phyloP scores from a whole-genome alignment of 2,329 filamentous ascomycete species.

The Dryadomyces sulphureus region DNA sequence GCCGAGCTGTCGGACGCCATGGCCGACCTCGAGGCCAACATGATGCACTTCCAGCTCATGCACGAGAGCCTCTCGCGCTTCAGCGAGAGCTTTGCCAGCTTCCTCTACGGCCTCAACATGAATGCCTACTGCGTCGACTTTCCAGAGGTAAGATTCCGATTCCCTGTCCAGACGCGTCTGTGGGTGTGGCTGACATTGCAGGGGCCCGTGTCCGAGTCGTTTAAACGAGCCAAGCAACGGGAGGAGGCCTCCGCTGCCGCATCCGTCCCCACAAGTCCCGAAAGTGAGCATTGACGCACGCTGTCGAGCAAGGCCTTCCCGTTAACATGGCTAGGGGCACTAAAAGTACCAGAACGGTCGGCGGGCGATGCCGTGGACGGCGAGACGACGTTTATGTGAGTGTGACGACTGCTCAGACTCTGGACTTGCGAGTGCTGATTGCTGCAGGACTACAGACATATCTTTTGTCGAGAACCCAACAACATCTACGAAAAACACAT shows the following conservation, averaged over 20 bases:
- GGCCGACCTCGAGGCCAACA: constrained; percentile 91
- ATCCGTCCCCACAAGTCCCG: background rate
- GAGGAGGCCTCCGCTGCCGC: constrained; percentile 23
- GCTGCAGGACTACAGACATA: constrained; percentile 67
- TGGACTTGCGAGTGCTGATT: background rate
- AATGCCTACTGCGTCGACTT: constrained; percentile 98
- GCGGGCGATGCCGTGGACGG: constrained; percentile 29
- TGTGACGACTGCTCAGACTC: background rate
- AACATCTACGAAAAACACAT: constrained; percentile 33
- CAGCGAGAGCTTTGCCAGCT: constrained; percentile 89
- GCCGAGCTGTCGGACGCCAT: constrained; percentile 87
- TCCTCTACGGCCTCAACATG: constrained; percentile 95
- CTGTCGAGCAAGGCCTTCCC: background rate
- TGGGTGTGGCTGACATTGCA: constrained; percentile 18
- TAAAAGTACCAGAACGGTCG: constrained; percentile 15
- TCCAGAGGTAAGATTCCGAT: constrained; percentile 54
- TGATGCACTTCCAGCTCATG: constrained; percentile 94
- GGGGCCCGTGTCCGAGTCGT: constrained; percentile 75
- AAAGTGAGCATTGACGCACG: background rate
- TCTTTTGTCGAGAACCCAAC: constrained; percentile 79
- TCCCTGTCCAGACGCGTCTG: background rate
- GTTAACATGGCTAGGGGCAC: constrained; percentile 4
- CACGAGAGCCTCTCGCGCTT: constrained; percentile 89
- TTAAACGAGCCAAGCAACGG: constrained; percentile 48
- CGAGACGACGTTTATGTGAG: constrained; percentile 77